Percentiles rank a stretch among this genome's conserved stretches.
Conservation (phyloP, 2,329 filamentous ascomycete species). For the Colletotrichum sp. region DNA sequence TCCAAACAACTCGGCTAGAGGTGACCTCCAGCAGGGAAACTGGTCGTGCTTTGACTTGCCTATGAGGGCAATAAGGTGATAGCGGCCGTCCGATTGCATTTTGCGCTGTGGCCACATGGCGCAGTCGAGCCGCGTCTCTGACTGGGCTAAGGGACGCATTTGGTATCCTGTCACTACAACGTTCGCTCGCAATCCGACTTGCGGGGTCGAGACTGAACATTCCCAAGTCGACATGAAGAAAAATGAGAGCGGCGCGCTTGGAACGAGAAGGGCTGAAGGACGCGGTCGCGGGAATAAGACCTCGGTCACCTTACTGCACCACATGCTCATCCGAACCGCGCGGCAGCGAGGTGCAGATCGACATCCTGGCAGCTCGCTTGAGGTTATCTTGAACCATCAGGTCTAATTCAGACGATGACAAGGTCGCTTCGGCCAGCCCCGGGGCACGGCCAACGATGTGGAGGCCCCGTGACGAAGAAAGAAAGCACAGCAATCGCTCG, state of each 20-base stretch:
- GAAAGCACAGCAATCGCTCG: background rate
- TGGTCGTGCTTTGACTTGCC: background rate
- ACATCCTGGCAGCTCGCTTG: background rate
- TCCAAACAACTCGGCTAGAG: background rate
- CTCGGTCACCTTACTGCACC: background rate
- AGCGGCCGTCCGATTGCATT: background rate
- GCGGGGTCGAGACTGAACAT: background rate
- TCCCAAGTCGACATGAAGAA: background rate
- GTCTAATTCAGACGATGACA: background rate
- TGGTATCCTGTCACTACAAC: background rate
- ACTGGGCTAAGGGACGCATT: background rate
- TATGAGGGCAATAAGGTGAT: background rate
- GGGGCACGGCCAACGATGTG: background rate
- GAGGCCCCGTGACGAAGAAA: background rate
- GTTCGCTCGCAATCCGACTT: background rate
- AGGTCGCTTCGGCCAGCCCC: background rate
- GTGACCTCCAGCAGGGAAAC: background rate
- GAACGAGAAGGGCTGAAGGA: background rate
- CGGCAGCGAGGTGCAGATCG: background rate
- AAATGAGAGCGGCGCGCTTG: background rate
- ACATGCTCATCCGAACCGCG: background rate
- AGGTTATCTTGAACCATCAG: background rate
- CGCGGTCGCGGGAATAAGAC: background rate
- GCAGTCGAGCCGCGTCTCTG: background rate
- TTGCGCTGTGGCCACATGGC: background rate